Conservation (phyloP, 306 rosid genomes). For the Acmispon strigosus region DNA sequence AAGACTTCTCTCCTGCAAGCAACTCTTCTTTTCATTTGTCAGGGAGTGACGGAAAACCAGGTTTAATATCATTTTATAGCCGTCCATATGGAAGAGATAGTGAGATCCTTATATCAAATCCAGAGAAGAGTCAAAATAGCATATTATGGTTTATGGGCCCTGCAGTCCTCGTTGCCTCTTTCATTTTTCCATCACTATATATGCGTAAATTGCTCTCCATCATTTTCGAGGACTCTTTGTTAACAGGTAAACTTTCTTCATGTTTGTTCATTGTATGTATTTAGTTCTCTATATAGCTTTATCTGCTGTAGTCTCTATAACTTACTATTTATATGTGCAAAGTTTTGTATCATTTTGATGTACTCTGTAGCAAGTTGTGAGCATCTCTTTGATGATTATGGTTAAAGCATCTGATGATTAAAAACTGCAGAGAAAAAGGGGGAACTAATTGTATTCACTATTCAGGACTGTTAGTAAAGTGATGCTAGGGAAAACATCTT, state of each 20-base stretch:
- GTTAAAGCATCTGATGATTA: slow-evolving; percentile 3
- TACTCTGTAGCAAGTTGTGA: neutral
- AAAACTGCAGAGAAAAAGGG: neutral
- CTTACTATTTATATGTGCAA: neutral
- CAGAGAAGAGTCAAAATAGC: slow-evolving; percentile 45
- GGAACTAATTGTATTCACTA: neutral
- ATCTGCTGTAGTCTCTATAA: neutral
- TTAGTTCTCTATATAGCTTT: slow-evolving; percentile 10
- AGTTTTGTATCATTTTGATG: slow-evolving; percentile 12
- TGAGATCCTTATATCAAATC: slow-evolving; percentile 26
- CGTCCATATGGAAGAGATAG: slow-evolving; percentile 48
- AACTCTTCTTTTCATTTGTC: slow-evolving; percentile 33
- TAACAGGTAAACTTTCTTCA: slow-evolving; percentile 54
- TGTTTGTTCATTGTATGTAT: neutral
- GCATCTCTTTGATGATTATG: slow-evolving; percentile 2
- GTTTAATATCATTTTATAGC: slow-evolving; percentile 73
- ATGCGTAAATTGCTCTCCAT: slow-evolving; percentile 68
- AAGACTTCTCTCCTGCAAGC: slow-evolving; percentile 38
- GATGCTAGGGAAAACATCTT: slow-evolving; percentile 8
- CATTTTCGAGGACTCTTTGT: slow-evolving; percentile 88
- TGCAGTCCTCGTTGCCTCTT: slow-evolving; percentile 84
- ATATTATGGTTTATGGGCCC: slow-evolving; percentile 85
- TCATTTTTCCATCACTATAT: slow-evolving; percentile 90
- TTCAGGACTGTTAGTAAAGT: slow-evolving; percentile 1
- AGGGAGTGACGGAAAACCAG: slow-evolving; percentile 74